Percentiles rank a stretch among this genome's conserved stretches.
These are phyloP conservation scores for Fusarium sp. DNA, from an alignment of 2,329 filamentous ascomycete genomes.

Conservation along the genomic window DNA sequence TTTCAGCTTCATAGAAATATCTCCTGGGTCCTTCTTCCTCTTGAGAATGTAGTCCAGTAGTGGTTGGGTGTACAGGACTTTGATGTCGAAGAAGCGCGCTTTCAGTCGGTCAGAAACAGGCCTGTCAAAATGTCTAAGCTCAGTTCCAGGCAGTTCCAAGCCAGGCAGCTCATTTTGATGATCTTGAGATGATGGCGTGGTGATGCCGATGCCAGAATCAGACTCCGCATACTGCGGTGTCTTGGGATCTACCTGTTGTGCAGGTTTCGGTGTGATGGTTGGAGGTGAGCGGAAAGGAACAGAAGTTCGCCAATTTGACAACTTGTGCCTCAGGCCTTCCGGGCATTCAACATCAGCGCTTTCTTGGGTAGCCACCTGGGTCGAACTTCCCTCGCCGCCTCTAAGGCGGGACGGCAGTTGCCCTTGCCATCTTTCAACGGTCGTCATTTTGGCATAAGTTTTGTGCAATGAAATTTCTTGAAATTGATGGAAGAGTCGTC, in stretches of 20 bases:
- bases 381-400: background rate
- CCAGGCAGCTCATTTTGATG: rapidly evolving
- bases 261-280: background rate
- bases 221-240: background rate
- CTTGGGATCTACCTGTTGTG: background rate
- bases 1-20: background rate
- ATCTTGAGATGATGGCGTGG: background rate
- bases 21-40: background rate
- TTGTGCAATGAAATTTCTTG: background rate
- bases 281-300: background rate
- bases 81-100: background rate
- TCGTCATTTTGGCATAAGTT: background rate
- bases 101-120: background rate
- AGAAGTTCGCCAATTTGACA: background rate
- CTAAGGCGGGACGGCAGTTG: background rate
- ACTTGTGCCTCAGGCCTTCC: background rate
- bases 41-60: background rate
- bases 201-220: background rate
- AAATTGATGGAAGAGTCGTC: rapidly evolving
- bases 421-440: background rate
- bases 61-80: background rate
- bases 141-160: background rate
- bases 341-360: background rate
- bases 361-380: background rate
- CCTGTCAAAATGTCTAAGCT: rapidly evolving